Evolutionary conservation across 2,329 filamentous ascomycete species (phyloP).

Genomic region (Fusarium decemcellulare): DNA sequence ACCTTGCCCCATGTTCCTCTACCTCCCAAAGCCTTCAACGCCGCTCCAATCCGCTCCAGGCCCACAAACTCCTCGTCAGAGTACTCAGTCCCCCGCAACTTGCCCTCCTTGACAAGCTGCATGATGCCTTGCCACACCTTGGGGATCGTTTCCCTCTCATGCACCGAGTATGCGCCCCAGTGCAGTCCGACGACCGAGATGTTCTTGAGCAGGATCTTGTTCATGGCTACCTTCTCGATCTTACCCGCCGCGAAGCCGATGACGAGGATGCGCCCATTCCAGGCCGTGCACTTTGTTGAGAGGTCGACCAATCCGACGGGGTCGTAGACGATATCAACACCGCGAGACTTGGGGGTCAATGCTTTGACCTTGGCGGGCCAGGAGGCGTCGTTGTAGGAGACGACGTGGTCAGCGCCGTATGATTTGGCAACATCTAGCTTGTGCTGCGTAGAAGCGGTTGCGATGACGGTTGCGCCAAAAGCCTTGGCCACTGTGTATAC

Average conservation of each 20-base stretch:
- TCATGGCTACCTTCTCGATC: conserved; percentile 94
- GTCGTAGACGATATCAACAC: conserved; percentile 96
- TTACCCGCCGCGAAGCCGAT: conserved; percentile 83
- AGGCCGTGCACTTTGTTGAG: conserved; percentile 91
- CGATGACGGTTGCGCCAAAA: conserved; percentile 91
- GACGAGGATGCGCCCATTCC: conserved; percentile 90
- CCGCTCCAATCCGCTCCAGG: conserved; percentile 82
- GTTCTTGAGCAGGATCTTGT: conserved; percentile 94
- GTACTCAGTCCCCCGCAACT: conserved; percentile 87
- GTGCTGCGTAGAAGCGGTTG: conserved; percentile 84
- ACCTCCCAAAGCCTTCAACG: conserved; percentile 82
- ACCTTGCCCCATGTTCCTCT: conserved; percentile 97
- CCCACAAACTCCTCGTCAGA: conserved; percentile 87
- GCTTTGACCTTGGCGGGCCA: conserved; percentile 81
- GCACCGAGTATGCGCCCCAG: conserved; percentile 87
- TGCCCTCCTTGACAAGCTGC: conserved; percentile 80
- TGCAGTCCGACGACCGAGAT: conserved; percentile 91
- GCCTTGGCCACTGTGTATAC: conserved; percentile 81
- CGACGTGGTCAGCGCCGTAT: conserved; percentile 87
- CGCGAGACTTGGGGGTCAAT: conserved; percentile 78
- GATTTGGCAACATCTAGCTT: conserved; percentile 84
- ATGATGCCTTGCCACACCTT: conserved; percentile 88
- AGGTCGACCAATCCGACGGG: conserved; percentile 91
- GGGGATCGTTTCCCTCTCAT: conserved; percentile 79
- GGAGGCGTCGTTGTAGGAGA: conserved; percentile 79